Evolutionary conservation across 1,284 basidiomycete species (phyloP).

Genomic region (Apiotrichum gamsii): DNA sequence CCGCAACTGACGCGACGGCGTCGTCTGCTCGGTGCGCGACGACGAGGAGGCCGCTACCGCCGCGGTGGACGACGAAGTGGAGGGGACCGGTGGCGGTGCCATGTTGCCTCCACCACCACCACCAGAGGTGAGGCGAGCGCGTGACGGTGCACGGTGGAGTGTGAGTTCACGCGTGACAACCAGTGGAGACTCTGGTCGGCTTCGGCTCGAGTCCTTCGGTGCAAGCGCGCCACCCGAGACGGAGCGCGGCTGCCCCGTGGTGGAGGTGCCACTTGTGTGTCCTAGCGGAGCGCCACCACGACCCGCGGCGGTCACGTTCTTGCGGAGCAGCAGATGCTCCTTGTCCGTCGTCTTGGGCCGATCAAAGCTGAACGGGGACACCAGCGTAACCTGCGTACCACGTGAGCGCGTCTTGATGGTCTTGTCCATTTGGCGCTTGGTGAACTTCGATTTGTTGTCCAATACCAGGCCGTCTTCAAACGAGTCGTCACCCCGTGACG

Average conservation of each 20-base stretch:
- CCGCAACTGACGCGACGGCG: constrained; percentile 31
- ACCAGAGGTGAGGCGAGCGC: not conserved
- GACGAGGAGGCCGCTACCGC: constrained; percentile 4
- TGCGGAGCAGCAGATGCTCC: too few species aligned
- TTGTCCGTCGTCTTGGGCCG: too few species aligned
- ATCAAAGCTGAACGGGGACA: too few species aligned
- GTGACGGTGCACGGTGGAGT: not conserved
- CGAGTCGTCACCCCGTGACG: constrained; percentile 26
- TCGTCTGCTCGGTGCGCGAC: constrained; percentile 1
- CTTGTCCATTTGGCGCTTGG: constrained; percentile 28
- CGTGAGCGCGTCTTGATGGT: constrained; percentile 13
- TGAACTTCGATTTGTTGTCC: constrained; percentile 37
- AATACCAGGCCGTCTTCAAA: constrained; percentile 46
- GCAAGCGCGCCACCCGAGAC: not conserved
- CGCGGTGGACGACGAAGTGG: too few species aligned
- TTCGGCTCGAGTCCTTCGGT: constrained; percentile 1
- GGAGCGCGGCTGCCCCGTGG: not conserved
- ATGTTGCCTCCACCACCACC: too few species aligned
- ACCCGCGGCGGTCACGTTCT: too few species aligned
- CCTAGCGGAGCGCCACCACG: constrained; percentile 1
- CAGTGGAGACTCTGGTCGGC: too few species aligned
- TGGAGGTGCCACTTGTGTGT: not conserved
- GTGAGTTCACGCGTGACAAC: not conserved
- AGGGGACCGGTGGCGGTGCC: constrained; percentile 14
- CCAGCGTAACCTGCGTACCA: too few species aligned